Base-by-base conservation (phyloP, 2,329 filamentous ascomycete genomes). In the Monosporascus cannonballus region DNA sequence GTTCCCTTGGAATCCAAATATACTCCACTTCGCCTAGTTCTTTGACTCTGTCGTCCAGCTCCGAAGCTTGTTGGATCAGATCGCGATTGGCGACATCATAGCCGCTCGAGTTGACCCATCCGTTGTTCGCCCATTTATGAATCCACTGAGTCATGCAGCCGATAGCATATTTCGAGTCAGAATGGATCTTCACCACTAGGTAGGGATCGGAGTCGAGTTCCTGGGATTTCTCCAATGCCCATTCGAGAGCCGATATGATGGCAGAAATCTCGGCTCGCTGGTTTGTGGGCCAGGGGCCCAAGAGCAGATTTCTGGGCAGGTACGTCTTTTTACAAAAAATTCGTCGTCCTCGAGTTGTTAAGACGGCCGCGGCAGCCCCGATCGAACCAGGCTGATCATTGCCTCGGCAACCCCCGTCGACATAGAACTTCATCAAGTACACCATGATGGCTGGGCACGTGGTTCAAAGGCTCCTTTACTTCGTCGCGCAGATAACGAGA, bases 211-310 rank as follows among this genome's bases (percentile, higher is more conserved):
- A 6, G 8, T 57, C 0, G 3, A 70, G 55, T 3, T 59, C 38
- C 0, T 59, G 0, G 38, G 61, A 61, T 50, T 52, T 63, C 15
- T 65, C 45, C 36, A 81, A 54, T 8, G 76, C 78, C 50, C 76
- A 63, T 17, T 73, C 66, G 30, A 83, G 68, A 18, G 71, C 79
- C 41, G 81, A 50, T 42, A 81, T 76, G 51, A 71, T 60, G 39
- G 67, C 69, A 1, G 51, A 51, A 18, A 73, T 54, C 51, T 74
- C 69, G 9, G 70, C 69, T 50, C 68, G 57, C 54, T 70, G 68
- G 50, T 62, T 71, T 3, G 70, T 71, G 6, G 62, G 60, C 3
- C 1, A 7, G 36, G 30, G 1, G 59, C 55, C 17, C 4, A 25
- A 22, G 50, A 42, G 18, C 6, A 42, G 15, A 3, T 34, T 0